Conservation (phyloP, 805 yeast genomes). For the Suhomyces sp. region DNA sequence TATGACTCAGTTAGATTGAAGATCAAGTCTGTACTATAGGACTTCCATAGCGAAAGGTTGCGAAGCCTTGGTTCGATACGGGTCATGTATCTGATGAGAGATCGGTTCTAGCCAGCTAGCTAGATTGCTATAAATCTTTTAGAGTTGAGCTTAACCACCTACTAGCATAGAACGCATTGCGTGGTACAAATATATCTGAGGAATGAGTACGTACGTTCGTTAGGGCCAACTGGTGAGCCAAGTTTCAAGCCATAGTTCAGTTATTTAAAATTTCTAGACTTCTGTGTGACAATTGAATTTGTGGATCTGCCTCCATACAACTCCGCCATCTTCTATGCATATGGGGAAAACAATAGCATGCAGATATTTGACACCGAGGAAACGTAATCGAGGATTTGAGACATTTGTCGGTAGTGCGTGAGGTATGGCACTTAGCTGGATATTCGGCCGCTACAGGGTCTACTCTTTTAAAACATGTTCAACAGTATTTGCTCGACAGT, state of each 20-base stretch:
- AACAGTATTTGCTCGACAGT: no score
- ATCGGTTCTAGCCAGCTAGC: no score
- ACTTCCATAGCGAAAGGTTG: no score
- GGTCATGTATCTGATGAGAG: neutral
- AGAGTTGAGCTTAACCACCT: neutral
- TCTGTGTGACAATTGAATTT: neutral
- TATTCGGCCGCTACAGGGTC: neutral
- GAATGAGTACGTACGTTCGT: neutral
- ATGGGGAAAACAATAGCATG: neutral
- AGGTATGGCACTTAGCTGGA: neutral
- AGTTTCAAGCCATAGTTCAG: neutral
- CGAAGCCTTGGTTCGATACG: neutral
- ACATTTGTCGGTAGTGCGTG: neutral
- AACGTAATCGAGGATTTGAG: neutral
- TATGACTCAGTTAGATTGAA: no score
- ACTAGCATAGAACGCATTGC: neutral
- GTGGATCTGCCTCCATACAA: no score
- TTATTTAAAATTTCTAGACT: neutral
- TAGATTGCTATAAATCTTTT: no score
- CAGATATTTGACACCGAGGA: no score
- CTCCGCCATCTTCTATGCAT: neutral
- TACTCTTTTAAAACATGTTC: no score
- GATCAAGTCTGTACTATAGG: neutral
- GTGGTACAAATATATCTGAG: neutral
- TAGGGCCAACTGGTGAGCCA: neutral